phyloP scores from a whole-genome alignment of 1,139 yeast genomes.

The Candida dubliniensis region DNA sequence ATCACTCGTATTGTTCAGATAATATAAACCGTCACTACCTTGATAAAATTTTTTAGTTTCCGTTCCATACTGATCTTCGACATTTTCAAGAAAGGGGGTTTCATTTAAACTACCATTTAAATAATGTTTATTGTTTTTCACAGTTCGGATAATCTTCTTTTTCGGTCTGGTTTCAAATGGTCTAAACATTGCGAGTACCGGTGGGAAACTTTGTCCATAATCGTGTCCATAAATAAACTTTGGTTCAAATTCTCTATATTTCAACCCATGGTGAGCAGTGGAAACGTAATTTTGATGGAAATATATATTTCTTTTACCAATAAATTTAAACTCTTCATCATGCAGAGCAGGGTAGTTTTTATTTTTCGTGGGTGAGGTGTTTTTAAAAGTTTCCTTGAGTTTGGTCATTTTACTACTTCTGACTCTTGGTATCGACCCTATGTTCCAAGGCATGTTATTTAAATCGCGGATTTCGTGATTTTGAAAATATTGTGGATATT shows the following conservation, averaged over 20 bases:
- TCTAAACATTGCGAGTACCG: conserved; percentile 51
- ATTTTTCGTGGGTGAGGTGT: conserved; percentile 4
- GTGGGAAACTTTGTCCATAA: conserved; percentile 26
- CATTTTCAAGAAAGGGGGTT: conserved; percentile 22
- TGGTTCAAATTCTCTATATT: conserved; percentile 20
- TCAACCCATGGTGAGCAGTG: conserved; percentile 8
- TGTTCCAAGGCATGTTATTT: conserved; percentile 34
- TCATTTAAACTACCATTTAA: conserved; percentile 16
- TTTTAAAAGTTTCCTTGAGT: conserved; percentile 17
- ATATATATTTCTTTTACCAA: conserved; percentile 30
- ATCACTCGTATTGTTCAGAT: conserved; percentile 48
- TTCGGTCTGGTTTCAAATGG: conserved; percentile 50
- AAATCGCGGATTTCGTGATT: conserved; percentile 36
- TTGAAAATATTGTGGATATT: conserved; percentile 15
- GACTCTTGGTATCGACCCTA: conserved; percentile 49
- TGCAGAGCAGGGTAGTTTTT: conserved; percentile 4
- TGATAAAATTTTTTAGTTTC: conserved; percentile 38
- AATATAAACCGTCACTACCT: conserved; percentile 58
- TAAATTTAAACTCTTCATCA: conserved; percentile 24
- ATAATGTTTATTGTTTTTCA: conserved; percentile 16
- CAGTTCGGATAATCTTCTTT: conserved; percentile 36
- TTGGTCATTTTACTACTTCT: conserved; percentile 21
- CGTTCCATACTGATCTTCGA: conserved; percentile 25
- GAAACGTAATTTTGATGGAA: conserved; percentile 32
- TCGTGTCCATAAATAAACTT: conserved; percentile 35